Conservation (phyloP, 306 rosid genomes). For the Mucuna pruriens region DNA sequence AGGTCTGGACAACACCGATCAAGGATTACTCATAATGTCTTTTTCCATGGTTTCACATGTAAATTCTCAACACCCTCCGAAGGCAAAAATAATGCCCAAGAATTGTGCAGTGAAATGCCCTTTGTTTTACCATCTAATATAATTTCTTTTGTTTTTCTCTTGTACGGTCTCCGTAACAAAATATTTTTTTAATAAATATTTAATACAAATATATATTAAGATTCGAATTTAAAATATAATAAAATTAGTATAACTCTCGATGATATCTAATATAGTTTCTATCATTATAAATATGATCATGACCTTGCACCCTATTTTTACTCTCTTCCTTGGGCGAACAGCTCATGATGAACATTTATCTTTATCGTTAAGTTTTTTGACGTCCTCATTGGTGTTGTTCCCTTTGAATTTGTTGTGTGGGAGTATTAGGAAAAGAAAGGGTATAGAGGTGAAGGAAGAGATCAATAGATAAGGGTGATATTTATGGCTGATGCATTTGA, state of each 20-base stretch:
- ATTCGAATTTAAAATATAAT: too few relatives aligned
- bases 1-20: conserved; percentile 27
- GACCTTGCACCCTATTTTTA: conserved; percentile 29
- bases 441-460: not conserved
- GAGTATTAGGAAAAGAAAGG: not conserved
- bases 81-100: conserved; percentile 27
- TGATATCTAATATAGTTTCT: too few relatives aligned
- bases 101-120: conserved; percentile 4
- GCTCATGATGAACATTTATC: conserved; percentile 5
- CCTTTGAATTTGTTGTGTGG: not conserved
- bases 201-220: too few relatives aligned
- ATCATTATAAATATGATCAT: conserved; percentile 37
- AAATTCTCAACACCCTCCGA: conserved; percentile 50
- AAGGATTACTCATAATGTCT: conserved; percentile 49
- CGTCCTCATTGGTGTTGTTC: not conserved
- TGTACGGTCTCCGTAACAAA: too few relatives aligned
- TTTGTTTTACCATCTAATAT: not conserved
- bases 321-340: conserved; percentile 5
- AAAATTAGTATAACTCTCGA: too few relatives aligned
- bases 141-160: too few relatives aligned
- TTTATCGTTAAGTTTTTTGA: not conserved
- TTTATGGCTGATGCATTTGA: conserved; percentile 45
- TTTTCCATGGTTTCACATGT: conserved; percentile 54
- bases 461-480: not conserved
- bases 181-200: too few relatives aligned